A percentile compares a stretch with the other conserved stretches of the same genome.
Evolutionary conservation across 306 rosid genomes (phyloP).

Genomic region (Rubus idaeus): DNA sequence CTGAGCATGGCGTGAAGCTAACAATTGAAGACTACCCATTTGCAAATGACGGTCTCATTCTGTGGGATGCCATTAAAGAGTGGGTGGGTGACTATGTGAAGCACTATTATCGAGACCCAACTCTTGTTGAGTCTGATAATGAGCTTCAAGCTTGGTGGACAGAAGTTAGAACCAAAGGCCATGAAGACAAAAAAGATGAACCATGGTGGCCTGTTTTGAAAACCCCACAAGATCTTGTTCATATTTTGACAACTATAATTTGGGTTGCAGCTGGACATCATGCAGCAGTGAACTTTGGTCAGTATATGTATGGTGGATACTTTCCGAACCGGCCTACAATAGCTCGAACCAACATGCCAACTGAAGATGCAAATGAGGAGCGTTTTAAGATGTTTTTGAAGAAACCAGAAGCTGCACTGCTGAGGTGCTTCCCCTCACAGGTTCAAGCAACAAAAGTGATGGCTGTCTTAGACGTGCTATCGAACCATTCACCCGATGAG

Average conservation of each 20-base stretch:
- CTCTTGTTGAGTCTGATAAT: conserved; percentile 21
- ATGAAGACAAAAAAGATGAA: conserved; percentile 42
- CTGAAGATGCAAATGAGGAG: conserved; percentile 29
- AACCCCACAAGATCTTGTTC: conserved; percentile 24
- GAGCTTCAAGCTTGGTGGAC: conserved; percentile 53
- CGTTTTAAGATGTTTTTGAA: conserved; percentile 17
- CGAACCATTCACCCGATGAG: conserved; percentile 43
- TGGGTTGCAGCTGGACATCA: conserved; percentile 48
- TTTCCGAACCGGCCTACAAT: conserved; percentile 43
- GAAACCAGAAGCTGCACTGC: conserved; percentile 33
- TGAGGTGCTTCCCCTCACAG: conserved; percentile 40
- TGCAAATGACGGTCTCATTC: conserved; percentile 40
- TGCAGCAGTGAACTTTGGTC: conserved; percentile 42
- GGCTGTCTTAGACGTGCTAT: conserved; percentile 36
- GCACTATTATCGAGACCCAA: conserved; percentile 34
- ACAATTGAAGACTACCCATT: conserved; percentile 43
- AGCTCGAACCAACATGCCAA: conserved; percentile 37
- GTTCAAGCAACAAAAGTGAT: conserved; percentile 37
- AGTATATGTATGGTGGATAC: conserved; percentile 38
- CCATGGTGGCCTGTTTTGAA: conserved; percentile 45
- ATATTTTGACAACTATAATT: conserved; percentile 25
- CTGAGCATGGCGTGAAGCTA: conserved; percentile 40
- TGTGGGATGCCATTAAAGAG: conserved; percentile 35
- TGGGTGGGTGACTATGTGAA: conserved; percentile 40
- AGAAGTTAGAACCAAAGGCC: conserved; percentile 39